Evolutionary conservation across 352 stramenopile genomes (phyloP).

Genomic region (Thraustochytrium striatum): DNA sequence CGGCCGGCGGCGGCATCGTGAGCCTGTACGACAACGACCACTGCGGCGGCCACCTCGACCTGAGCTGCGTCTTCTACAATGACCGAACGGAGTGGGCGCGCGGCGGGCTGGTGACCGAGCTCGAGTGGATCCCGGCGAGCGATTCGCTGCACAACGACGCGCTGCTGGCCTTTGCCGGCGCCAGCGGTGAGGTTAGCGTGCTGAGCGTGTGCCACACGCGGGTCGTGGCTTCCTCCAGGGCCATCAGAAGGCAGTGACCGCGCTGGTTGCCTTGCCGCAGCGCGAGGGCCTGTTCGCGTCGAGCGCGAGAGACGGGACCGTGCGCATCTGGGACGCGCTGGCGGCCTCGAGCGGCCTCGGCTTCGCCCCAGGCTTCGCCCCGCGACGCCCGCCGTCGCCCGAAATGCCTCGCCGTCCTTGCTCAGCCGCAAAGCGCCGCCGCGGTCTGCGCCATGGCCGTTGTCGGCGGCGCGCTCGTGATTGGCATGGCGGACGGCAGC

Average conservation of each 20-base stretch:
- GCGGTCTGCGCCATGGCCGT: too few relatives aligned
- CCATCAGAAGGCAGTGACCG: not conserved
- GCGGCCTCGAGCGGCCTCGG: not conserved
- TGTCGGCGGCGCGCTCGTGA: too few relatives aligned
- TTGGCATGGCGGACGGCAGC: too few relatives aligned
- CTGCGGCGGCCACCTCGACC: slow-evolving; percentile 33
- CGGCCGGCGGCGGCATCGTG: not conserved
- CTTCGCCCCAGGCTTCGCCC: not conserved
- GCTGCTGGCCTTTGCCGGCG: slow-evolving; percentile 29
- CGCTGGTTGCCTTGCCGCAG: not conserved
- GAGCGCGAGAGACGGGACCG: not conserved
- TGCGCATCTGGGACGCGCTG: slow-evolving; percentile 20
- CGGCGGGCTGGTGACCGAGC: not conserved
- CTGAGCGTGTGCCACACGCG: slow-evolving; percentile 26
- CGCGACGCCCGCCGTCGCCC: not conserved
- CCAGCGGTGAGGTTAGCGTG: slow-evolving; percentile 10
- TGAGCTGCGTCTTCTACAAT: slow-evolving; percentile 28
- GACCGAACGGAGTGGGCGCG: slow-evolving; percentile 3
- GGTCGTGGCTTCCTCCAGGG: slow-evolving; percentile 34
- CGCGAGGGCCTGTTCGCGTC: slow-evolving; percentile 5
- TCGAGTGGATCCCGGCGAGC: not conserved
- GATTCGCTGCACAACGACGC: slow-evolving; percentile 1
- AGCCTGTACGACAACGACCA: slow-evolving; percentile 46
- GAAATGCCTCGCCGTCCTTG: slow-evolving; percentile 4
- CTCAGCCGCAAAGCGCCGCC: too few relatives aligned